phyloP scores from a whole-genome alignment of 805 yeast species.

The Starmerella scarabaei region DNA sequence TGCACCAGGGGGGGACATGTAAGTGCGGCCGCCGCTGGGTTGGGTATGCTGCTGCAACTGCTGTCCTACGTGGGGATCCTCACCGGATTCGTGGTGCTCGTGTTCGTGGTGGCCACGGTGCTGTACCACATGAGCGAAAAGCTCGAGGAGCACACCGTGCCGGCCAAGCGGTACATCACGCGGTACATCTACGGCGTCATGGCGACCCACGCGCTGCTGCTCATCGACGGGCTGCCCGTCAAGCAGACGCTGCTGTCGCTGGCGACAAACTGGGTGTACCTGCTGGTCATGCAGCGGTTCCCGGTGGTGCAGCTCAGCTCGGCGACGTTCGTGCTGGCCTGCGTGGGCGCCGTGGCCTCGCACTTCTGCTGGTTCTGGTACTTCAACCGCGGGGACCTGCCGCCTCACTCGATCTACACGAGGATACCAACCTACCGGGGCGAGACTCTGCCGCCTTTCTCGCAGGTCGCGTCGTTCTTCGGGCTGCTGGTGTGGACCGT shows the following conservation, averaged over 20 bases:
- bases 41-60: slow-evolving; percentile 48
- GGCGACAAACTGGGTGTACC: slow-evolving; percentile 56
- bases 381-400: slow-evolving; percentile 56
- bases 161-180: slow-evolving; percentile 58
- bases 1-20: too few relatives aligned
- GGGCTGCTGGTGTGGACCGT: slow-evolving; percentile 89
- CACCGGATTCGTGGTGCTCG: slow-evolving; percentile 47
- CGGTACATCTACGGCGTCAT: slow-evolving; percentile 54
- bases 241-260: slow-evolving; percentile 54
- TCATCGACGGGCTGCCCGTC: slow-evolving; percentile 73
- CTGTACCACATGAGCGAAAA: slow-evolving; percentile 80
- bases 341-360: slow-evolving; percentile 59
- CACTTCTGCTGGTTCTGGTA: slow-evolving; percentile 85
- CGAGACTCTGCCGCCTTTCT: slow-evolving; percentile 64
- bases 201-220: slow-evolving; percentile 39
- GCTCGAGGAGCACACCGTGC: slow-evolving; percentile 85
- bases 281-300: slow-evolving; percentile 64
- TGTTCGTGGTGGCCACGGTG: slow-evolving; percentile 69
- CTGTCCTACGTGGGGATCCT: slow-evolving; percentile 49
- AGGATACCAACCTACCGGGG: slow-evolving; percentile 43
- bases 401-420: slow-evolving; percentile 36
- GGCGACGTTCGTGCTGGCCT: slow-evolving; percentile 55
- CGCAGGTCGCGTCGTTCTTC: slow-evolving; percentile 89
- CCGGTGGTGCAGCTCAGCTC: slow-evolving; percentile 70
- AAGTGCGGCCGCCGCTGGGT: too few relatives aligned